phyloP scores from a whole-genome alignment of 164 flowering plant genomes.

The Euptelea pleiosperma region DNA sequence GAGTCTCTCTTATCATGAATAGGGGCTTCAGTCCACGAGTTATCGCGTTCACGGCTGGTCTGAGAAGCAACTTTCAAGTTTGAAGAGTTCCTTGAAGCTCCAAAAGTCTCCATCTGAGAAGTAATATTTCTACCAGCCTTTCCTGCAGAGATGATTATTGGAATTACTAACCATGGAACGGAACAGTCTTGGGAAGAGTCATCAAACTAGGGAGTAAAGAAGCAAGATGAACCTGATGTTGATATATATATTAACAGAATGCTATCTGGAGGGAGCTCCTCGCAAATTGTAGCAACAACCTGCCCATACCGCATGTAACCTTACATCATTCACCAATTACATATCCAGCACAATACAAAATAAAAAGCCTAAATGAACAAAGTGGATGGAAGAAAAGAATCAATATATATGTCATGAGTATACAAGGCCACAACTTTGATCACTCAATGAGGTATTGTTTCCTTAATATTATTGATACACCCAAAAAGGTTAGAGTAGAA shows the following conservation, averaged over 20 bases:
- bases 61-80: conserved; percentile 35
- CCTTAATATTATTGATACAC: too few relatives aligned
- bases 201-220: neutral
- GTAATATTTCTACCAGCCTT: conserved; percentile 36
- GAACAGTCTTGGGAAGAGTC: neutral
- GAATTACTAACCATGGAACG: conserved; percentile 8
- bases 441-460: too few relatives aligned
- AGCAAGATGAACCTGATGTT: conserved; percentile 63
- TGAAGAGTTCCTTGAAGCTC: conserved; percentile 45
- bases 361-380: neutral
- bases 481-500: too few relatives aligned
- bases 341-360: neutral
- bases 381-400: neutral
- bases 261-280: conserved; percentile 84
- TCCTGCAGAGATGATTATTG: conserved; percentile 39
- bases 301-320: conserved; percentile 27
- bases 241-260: conserved; percentile 75
- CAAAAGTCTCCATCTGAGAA: conserved; percentile 45
- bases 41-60: conserved; percentile 26
- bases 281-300: conserved; percentile 86
- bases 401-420: too few relatives aligned
- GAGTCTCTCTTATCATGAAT: conserved; percentile 34
- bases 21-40: conserved; percentile 27
- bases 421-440: too few relatives aligned
- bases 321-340: neutral